Evolutionary conservation across 1,284 basidiomycete species (phyloP).

Genomic region (Sporisorium sorghi): DNA sequence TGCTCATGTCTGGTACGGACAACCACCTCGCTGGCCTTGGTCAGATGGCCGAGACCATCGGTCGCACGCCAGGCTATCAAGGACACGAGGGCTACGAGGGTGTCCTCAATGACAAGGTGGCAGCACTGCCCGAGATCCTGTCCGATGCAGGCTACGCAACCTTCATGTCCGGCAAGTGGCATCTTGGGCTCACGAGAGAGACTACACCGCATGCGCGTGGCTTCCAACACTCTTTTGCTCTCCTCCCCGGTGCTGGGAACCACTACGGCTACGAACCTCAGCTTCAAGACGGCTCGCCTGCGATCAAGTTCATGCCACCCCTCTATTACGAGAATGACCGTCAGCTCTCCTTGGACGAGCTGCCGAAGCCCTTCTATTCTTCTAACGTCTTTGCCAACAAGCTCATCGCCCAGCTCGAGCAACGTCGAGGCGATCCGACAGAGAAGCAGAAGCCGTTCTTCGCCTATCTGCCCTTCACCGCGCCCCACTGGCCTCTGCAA

Average conservation of each 20-base stretch:
- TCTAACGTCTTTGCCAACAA: slow-evolving; percentile 41
- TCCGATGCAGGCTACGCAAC: slow-evolving; percentile 45
- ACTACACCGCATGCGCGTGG: slow-evolving; percentile 57
- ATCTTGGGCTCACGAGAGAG: slow-evolving; percentile 63
- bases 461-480: slow-evolving; percentile 52
- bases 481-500: slow-evolving; percentile 56
- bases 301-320: slow-evolving; percentile 33
- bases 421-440: slow-evolving; percentile 7
- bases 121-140: slow-evolving; percentile 66
- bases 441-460: slow-evolving; percentile 36
- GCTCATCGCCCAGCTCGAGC: slow-evolving; percentile 25
- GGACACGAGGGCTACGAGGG: slow-evolving; percentile 60
- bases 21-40: slow-evolving; percentile 58
- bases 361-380: slow-evolving; percentile 46
- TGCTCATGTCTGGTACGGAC: slow-evolving; percentile 51
- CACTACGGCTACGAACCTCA: slow-evolving; percentile 63
- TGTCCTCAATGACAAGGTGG: slow-evolving; percentile 53
- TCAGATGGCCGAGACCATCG: slow-evolving; percentile 65
- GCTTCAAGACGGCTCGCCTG: slow-evolving; percentile 29
- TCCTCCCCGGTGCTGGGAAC: slow-evolving; percentile 65
- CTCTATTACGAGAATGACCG: slow-evolving; percentile 30
- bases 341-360: slow-evolving; percentile 14
- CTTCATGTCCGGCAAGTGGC: slow-evolving; percentile 64
- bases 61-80: slow-evolving; percentile 49
- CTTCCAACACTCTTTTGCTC: slow-evolving; percentile 62